Percentiles rank a stretch among this genome's conserved stretches.
Conservation (phyloP, 305 asterid genomes). For the Plantago coronopus region DNA sequence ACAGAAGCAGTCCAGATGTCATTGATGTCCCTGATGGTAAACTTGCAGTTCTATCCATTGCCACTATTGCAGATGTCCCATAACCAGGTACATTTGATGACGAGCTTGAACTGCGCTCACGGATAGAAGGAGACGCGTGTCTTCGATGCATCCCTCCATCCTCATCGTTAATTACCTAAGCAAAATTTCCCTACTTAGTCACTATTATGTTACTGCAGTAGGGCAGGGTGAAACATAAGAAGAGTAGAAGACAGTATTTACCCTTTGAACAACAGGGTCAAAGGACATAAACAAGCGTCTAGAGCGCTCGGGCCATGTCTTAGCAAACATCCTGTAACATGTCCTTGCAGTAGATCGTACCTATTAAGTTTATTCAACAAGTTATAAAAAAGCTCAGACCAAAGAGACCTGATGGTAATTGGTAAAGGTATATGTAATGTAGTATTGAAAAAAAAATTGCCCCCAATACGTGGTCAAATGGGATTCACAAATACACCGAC, state of each 20-base stretch:
- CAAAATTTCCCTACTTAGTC: constrained; percentile 23
- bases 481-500: too few species aligned
- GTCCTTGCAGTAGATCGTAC: constrained; percentile 97
- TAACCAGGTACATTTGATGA: constrained; percentile 76
- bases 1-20: constrained; percentile 64
- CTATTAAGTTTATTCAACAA: constrained; percentile 38
- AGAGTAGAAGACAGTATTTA: constrained; percentile 26
- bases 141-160: constrained; percentile 98
- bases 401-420: constrained; percentile 21
- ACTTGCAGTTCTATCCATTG: constrained; percentile 90
- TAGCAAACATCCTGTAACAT: constrained; percentile 90
- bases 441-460: too few species aligned
- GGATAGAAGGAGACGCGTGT: constrained; percentile 93
- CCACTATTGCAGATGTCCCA: constrained; percentile 97
- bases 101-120: constrained; percentile 71
- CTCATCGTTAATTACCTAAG: constrained; percentile 84
- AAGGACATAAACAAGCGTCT: constrained; percentile 81
- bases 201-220: background rate
- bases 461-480: too few species aligned
- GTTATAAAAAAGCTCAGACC: constrained; percentile 23
- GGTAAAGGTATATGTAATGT: constrained; percentile 8
- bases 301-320: constrained; percentile 99
- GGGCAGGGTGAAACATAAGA: constrained; percentile 15
- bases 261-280: constrained; percentile 98
- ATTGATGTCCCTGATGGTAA: constrained; percentile 65